Percentiles rank a stretch among this genome's conserved stretches.
Conservation (phyloP, 352 stramenopile genomes). For the Phytophthora uliginosa region DNA sequence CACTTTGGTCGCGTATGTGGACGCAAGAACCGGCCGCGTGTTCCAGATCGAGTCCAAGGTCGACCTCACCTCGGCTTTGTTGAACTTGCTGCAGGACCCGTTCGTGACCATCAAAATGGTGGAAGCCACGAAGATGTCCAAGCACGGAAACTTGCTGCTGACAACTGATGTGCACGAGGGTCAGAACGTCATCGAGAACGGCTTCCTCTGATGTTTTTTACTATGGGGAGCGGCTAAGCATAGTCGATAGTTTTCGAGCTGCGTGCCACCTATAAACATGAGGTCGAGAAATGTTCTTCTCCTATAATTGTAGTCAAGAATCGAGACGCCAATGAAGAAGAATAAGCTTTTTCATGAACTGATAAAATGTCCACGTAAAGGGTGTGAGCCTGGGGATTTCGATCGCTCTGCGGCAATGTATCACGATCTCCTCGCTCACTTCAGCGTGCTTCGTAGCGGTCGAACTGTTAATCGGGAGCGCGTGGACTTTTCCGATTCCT, state of each 20-base stretch:
- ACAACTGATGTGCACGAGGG: constrained; percentile 39
- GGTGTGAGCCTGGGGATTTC: background rate
- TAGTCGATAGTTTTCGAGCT: background rate
- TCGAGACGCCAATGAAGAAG: background rate
- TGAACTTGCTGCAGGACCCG: constrained; percentile 50
- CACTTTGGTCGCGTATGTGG: constrained; percentile 48
- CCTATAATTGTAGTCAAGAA: background rate
- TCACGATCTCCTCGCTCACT: background rate
- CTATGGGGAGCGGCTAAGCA: background rate
- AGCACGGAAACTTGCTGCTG: constrained; percentile 42
- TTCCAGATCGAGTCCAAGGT: constrained; percentile 59
- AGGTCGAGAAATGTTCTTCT: background rate
- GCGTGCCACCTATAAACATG: background rate
- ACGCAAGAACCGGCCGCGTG: constrained; percentile 28
- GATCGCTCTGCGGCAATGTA: background rate
- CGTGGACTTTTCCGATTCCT: background rate
- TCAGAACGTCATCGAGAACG: constrained; percentile 49
- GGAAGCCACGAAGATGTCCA: constrained; percentile 45
- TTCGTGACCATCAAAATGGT: constrained; percentile 50
- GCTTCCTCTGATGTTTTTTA: constrained; percentile 19
- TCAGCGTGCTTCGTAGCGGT: background rate
- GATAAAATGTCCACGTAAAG: background rate
- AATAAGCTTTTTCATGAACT: background rate
- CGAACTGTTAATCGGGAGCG: background rate
- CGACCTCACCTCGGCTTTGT: constrained; percentile 49